Evolutionary conservation across 352 stramenopile genomes (phyloP), one percentile per base, ranked within the genome.

Genomic region (Phytophthora sansomeana): DNA sequence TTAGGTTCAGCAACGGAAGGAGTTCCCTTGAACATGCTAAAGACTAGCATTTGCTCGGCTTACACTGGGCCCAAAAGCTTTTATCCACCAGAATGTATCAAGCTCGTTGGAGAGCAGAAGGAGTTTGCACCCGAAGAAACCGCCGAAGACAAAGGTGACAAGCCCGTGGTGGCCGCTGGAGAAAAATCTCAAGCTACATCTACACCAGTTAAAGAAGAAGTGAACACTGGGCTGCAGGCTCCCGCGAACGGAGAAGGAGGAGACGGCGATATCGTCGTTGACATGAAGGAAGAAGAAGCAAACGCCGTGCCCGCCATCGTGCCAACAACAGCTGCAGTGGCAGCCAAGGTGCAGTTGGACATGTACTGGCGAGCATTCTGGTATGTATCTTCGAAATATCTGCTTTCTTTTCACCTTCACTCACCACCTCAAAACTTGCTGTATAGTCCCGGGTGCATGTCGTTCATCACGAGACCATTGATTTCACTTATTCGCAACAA

Each of bases 311-410:
- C 47, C 63, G 50, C 47, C 26, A 35, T 32, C 32, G 53, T 62
- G 6, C 32, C 65, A 44, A 60, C 33, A 10, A 53, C 52, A 1
- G 28, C 41, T 3, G 48, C 28, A 38, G 41, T n/a, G 24, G 33
- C 56, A 36, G 74, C 69, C 32, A 93, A 92, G 43, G 70, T 91
- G 42, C 74, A 77, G 16, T 50, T 95, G n/a, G 75, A 92, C 19
- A 70, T 95, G 43, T 91, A 83, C 55, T 95, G 85, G 85, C 80
- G 87, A 55, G 87, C 87, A 10, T 93, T 92, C 49, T 95, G 86
- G 85, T 93, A 67, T 52, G 80, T 64, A 39, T 42, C n/a, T 42
- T 49, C 8, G 10, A 3, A 32, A 62, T 3, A 8, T 14, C 19
- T 30, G 9, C 41, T 52, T 64, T 5, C 9, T n/a, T 24, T 39